phyloP scores from a whole-genome alignment of 495 filamentous ascomycete species.

The Trichoderma erinaceum region DNA sequence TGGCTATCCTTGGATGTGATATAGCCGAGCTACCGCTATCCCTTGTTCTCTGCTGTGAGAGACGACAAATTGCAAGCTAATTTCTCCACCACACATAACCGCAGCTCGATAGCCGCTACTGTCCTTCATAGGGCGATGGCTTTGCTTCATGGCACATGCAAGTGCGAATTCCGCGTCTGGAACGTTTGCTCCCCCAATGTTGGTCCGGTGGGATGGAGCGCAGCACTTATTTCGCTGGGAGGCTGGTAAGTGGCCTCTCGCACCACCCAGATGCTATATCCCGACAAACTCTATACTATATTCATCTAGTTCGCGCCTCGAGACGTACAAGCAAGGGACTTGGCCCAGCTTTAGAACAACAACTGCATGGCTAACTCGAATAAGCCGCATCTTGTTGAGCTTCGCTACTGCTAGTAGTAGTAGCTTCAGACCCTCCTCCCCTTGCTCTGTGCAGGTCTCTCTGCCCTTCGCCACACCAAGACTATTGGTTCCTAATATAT shows the following conservation, averaged over 20 bases:
- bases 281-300: conserved; percentile 12
- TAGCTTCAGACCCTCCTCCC: not conserved
- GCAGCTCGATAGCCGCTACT: not conserved
- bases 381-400: not conserved
- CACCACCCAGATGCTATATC: not conserved
- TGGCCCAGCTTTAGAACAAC: not conserved
- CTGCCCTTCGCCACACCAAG: not conserved
- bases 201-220: not conserved
- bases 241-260: not conserved
- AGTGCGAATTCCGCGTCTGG: not conserved
- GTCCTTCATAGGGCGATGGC: not conserved
- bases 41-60: not conserved
- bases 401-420: not conserved
- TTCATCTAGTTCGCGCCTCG: not conserved
- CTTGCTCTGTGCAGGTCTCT: not conserved
- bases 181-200: not conserved
- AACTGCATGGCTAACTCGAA: not conserved
- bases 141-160: conserved; percentile 1
- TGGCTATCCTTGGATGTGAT: not conserved
- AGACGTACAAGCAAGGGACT: not conserved
- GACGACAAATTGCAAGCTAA: not conserved
- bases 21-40: conserved; percentile 10
- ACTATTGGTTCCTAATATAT: not conserved
- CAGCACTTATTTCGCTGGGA: not conserved
- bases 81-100: not conserved